Evolutionary conservation across 2,329 filamentous ascomycete genomes (phyloP).

Genomic region (Saccharata proteae): DNA sequence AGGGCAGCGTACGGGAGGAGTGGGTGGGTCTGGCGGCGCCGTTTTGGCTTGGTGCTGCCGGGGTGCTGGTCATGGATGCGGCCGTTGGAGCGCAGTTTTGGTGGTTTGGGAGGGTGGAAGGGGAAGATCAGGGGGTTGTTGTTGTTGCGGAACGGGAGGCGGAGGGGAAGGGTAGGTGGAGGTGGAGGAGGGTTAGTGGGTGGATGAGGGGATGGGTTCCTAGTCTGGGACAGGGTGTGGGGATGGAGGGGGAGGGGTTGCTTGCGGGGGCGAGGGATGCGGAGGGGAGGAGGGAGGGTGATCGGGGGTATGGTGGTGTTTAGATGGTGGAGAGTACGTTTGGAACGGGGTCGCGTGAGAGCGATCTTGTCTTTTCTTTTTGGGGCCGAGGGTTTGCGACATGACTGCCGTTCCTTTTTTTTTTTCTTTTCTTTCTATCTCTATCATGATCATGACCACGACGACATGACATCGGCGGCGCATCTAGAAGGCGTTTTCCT

Average conservation of each 20-base stretch:
- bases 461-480: too few relatives aligned
- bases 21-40: conserved; percentile 49
- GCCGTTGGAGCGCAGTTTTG: conserved; percentile 52
- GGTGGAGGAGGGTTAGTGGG: conserved; percentile 47
- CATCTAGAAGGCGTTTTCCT: too few relatives aligned
- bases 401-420: too few relatives aligned
- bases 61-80: conserved; percentile 50
- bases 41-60: conserved; percentile 55
- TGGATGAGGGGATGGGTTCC: conserved; percentile 59
- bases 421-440: too few relatives aligned
- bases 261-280: background rate
- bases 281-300: background rate
- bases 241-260: background rate
- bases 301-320: background rate
- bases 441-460: too few relatives aligned
- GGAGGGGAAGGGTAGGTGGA: conserved; percentile 26
- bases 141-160: conserved; percentile 28
- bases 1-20: conserved; percentile 41
- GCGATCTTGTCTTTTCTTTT: too few relatives aligned
- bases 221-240: conserved; percentile 27
- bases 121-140: conserved; percentile 34
- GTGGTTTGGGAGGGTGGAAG: conserved; percentile 40
- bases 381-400: too few relatives aligned
- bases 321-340: background rate
- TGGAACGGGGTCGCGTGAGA: too few relatives aligned